A percentile compares a stretch with the other conserved stretches of the same genome.
Evolutionary conservation across 2,329 filamentous ascomycete species (phyloP).

Genomic region (Clonostachys chloroleuca): DNA sequence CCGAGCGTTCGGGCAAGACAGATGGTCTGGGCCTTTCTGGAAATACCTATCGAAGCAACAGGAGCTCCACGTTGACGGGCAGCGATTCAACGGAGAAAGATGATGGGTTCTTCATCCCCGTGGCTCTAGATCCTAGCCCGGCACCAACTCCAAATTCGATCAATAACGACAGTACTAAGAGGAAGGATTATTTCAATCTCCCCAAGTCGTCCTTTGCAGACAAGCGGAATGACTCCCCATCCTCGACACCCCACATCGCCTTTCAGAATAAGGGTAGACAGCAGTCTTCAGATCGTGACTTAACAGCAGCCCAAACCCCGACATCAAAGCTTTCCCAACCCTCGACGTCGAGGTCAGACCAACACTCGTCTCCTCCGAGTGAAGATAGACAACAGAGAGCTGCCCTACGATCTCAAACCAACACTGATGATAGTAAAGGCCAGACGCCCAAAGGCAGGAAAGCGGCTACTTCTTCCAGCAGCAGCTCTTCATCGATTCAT

Average conservation of each 20-base stretch:
- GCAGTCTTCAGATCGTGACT: slow-evolving; percentile 43
- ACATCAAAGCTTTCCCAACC: slow-evolving; percentile 9
- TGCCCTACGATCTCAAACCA: slow-evolving; percentile 10
- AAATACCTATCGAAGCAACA: slow-evolving; percentile 73
- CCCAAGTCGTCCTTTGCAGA: slow-evolving; percentile 35
- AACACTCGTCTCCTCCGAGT: slow-evolving; percentile 1
- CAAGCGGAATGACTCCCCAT: slow-evolving; percentile 41
- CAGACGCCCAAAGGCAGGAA: slow-evolving; percentile 69
- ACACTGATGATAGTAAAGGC: slow-evolving; percentile 65
- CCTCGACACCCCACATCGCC: slow-evolving; percentile 80
- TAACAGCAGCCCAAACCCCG: no score
- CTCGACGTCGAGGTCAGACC: slow-evolving; percentile 17
- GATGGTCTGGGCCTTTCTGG: slow-evolving; percentile 68
- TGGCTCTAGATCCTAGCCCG: slow-evolving; percentile 68
- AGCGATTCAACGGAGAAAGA: slow-evolving; percentile 49
- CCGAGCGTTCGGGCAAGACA: slow-evolving; percentile 43
- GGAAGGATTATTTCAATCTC: slow-evolving; percentile 55
- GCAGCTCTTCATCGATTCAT: neutral
- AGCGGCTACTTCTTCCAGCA: slow-evolving; percentile 8
- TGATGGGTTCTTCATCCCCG: slow-evolving; percentile 72
- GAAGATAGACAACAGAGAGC: slow-evolving; percentile 1
- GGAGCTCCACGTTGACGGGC: slow-evolving; percentile 62
- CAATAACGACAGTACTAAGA: slow-evolving; percentile 36
- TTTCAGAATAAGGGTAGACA: slow-evolving; percentile 78
- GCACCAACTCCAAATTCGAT: slow-evolving; percentile 48